Evolutionary conservation across 179 eudicot genomes (phyloP).

Genomic region (Beta corolliflora): DNA sequence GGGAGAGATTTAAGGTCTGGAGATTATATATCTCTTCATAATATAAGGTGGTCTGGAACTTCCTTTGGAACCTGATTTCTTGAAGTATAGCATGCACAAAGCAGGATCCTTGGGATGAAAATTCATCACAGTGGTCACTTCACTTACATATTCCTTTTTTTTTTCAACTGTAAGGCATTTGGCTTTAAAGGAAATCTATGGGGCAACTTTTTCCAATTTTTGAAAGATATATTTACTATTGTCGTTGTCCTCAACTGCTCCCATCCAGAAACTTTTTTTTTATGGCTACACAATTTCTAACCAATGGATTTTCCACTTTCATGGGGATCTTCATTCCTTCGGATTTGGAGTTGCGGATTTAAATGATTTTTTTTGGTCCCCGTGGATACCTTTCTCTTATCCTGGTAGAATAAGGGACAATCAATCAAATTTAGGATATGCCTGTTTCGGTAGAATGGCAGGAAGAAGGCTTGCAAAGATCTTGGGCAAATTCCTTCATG

Average conservation of each 20-base stretch:
- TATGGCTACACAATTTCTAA: not conserved
- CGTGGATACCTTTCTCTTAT: not conserved
- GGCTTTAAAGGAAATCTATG: not conserved
- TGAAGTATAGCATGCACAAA: not conserved
- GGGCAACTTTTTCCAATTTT: not conserved
- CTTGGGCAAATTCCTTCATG: not conserved
- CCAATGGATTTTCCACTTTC: not conserved
- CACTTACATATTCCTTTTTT: not conserved
- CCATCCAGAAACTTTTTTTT: not conserved
- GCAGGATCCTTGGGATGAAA: not conserved
- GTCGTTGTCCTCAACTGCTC: not conserved
- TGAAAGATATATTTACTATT: not conserved
- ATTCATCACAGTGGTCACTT: not conserved
- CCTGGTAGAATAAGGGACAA: not conserved
- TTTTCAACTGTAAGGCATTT: not conserved
- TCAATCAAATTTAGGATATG: not conserved
- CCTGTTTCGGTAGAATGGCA: not conserved
- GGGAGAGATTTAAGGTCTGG: not conserved
- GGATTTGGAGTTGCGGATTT: not conserved
- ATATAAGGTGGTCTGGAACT: not conserved
- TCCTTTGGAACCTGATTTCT: not conserved
- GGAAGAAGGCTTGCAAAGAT: not conserved
- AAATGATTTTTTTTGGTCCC: not conserved
- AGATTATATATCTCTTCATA: not conserved
- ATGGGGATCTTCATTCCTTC: not conserved